These are phyloP conservation scores for Apophysomyces sp. DNA, from an alignment of 371 early-diverging fungal genomes.

Conservation along the genomic window DNA sequence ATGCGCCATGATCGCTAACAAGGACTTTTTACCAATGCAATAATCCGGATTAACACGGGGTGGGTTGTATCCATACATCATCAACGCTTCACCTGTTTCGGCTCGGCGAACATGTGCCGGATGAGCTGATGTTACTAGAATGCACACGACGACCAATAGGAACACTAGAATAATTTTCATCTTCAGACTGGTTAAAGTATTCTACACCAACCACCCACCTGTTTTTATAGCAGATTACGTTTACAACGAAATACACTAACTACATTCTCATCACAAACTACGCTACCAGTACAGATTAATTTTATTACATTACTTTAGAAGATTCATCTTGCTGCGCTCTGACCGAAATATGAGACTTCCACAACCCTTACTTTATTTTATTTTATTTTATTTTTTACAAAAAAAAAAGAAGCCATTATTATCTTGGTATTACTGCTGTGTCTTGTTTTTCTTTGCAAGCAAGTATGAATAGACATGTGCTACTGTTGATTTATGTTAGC, in stretches of 20 bases:
- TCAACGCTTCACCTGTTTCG: conserved; percentile 36
- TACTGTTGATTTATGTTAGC: background rate
- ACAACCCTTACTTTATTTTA: background rate
- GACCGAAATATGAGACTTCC: background rate
- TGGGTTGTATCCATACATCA: conserved; percentile 46
- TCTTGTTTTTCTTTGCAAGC: background rate
- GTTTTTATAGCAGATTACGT: background rate
- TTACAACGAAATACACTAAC: background rate
- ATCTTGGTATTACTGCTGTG: too few species aligned
- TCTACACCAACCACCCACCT: background rate
- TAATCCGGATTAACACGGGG: conserved; percentile 50
- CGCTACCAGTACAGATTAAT: background rate
- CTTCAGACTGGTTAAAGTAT: background rate
- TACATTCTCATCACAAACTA: background rate
- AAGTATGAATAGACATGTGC: background rate
- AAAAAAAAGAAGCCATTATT: too few species aligned
- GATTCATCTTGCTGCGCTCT: background rate
- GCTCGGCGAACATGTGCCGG: conserved; percentile 10
- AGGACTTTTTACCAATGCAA: conserved; percentile 26
- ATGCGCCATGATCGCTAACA: background rate
- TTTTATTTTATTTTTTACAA: too few species aligned
- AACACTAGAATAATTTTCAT: background rate
- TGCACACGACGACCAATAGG: background rate
- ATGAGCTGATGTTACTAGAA: background rate
- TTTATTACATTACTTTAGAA: background rate